Conservation (phyloP, 257 asterid genomes). For the Ilex asprella region DNA sequence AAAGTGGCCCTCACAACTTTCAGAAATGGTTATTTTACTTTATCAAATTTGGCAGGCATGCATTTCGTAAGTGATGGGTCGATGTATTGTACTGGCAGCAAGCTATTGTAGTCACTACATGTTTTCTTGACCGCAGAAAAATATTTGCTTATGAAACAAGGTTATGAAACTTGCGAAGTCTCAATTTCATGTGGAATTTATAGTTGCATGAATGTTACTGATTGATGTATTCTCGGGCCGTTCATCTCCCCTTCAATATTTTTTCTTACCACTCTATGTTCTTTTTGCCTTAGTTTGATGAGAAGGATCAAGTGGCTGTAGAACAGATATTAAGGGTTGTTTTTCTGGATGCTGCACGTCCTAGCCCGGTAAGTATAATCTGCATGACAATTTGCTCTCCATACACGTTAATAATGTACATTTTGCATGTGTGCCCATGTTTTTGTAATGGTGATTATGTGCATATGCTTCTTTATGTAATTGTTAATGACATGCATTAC, state of each 20-base stretch:
- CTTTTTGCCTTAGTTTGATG: not conserved
- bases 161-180: not conserved
- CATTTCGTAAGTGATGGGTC: no score
- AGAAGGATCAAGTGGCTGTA: not conserved
- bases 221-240: not conserved
- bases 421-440: not conserved
- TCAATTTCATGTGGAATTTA: no score
- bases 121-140: not conserved
- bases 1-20: no score
- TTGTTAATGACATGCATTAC: not conserved
- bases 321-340: not conserved
- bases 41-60: no score
- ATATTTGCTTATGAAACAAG: constrained; percentile 4
- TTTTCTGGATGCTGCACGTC: not conserved
- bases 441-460: not conserved
- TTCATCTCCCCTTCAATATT: not conserved
- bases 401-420: not conserved
- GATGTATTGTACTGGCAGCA: not conserved
- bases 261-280: not conserved
- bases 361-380: not conserved
- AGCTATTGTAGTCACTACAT: not conserved
- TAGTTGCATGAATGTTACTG: no score
- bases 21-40: no score
- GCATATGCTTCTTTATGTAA: not conserved
- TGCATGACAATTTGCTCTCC: not conserved